Conservation (phyloP, 169 alveolate species). For the Eimeria necatrix region DNA sequence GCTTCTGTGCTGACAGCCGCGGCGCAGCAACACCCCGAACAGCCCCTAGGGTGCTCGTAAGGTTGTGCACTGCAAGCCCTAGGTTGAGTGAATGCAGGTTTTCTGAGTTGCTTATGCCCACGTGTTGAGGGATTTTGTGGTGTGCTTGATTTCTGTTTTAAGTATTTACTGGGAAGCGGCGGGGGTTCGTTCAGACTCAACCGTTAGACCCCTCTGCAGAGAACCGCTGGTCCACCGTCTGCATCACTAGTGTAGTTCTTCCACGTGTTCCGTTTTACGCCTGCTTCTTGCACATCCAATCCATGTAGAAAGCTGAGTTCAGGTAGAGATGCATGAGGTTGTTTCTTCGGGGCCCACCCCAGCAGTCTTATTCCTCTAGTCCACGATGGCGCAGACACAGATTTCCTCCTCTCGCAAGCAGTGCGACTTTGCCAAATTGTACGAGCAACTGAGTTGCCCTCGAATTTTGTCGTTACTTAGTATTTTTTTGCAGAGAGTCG, state of each 20-base stretch:
- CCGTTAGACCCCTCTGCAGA: not conserved
- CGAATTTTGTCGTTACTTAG: not conserved
- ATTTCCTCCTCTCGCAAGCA: constrained; percentile 82
- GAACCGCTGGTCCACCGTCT: not conserved
- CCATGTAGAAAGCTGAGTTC: not conserved
- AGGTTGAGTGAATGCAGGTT: not conserved
- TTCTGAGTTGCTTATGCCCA: not conserved
- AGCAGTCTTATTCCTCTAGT: not conserved
- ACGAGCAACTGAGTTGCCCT: not conserved
- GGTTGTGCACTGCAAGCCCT: constrained; percentile 19
- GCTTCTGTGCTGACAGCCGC: not conserved
- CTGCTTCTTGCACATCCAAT: not conserved
- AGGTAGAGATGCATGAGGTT: constrained; percentile 26
- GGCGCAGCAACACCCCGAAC: not conserved
- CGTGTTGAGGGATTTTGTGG: not conserved
- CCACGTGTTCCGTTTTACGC: not conserved
- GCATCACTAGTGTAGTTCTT: not conserved
- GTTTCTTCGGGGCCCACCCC: constrained; percentile 24
- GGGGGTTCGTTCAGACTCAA: not conserved
- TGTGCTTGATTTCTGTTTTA: not conserved
- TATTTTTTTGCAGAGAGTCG: not conserved
- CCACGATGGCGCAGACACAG: constrained; percentile 76
- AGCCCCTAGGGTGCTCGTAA: not conserved
- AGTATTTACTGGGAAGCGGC: not conserved
- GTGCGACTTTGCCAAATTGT: constrained; percentile 84